These are phyloP conservation scores for Gnaphalium uliginosum DNA, from an alignment of 129 eudicot species.

Conservation along the genomic window DNA sequence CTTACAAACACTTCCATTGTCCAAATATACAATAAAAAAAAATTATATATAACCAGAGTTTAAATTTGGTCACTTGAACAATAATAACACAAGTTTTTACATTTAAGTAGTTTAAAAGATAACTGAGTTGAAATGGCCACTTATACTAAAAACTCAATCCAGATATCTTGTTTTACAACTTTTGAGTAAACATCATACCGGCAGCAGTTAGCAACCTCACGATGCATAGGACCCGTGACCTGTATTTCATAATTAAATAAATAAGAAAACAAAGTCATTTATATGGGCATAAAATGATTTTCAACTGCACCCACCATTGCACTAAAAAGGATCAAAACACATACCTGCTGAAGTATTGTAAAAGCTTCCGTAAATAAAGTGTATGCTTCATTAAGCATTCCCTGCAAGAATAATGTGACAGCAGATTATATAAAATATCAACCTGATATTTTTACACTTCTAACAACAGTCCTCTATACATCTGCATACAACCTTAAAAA, in stretches of 20 bases:
- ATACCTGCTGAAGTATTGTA: conserved; percentile 94
- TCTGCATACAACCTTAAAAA: too few species aligned
- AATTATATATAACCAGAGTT: background rate
- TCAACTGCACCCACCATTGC: background rate
- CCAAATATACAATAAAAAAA: too few species aligned
- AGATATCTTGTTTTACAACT: background rate
- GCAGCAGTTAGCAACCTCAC: conserved; percentile 98
- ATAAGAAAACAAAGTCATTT: conserved; percentile 4
- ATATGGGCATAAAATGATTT: background rate
- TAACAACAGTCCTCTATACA: too few species aligned
- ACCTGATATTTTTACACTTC: background rate
- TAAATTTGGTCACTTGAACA: background rate
- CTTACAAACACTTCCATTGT: background rate
- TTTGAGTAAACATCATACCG: conserved; percentile 48
- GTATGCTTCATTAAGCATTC: conserved; percentile 96
- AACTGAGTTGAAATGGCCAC: background rate
- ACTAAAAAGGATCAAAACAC: background rate
- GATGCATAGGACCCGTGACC: conserved; percentile 99
- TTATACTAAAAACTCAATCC: background rate
- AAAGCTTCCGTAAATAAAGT: conserved; percentile 89
- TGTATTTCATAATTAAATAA: conserved; percentile 32
- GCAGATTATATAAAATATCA: background rate
- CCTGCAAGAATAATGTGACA: conserved; percentile 48
- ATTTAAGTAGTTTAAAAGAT: background rate
- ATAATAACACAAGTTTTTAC: too few species aligned